Conservation (phyloP, 441 rosid species). For the Syzygium malaccense region DNA sequence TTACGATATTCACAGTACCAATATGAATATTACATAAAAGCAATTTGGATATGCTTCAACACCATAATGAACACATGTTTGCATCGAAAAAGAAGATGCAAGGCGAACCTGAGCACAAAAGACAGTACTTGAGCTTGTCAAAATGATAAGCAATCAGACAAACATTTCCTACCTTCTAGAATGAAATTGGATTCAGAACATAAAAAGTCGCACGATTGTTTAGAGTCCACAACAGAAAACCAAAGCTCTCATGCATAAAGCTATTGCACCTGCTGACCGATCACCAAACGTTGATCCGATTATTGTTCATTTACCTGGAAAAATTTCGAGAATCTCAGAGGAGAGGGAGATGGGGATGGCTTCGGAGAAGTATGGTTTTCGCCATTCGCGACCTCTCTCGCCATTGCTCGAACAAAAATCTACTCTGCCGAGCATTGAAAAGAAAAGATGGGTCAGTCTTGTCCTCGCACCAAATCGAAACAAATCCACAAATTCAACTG, state of each 20-base stretch:
- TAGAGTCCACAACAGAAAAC: neutral
- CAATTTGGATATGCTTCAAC: neutral
- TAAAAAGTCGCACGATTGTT: neutral
- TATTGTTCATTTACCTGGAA: constrained; percentile 48
- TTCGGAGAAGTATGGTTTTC: constrained; percentile 47
- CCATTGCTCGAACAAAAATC: constrained; percentile 53
- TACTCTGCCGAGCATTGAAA: neutral
- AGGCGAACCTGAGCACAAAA: neutral
- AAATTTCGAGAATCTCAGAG: constrained; percentile 85
- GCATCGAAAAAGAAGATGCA: neutral
- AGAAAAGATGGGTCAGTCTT: neutral
- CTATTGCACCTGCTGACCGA: neutral
- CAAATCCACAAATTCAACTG: neutral
- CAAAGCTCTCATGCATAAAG: neutral
- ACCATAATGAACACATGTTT: neutral
- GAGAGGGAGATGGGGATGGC: constrained; percentile 88
- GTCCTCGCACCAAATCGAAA: neutral
- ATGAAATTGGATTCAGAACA: neutral
- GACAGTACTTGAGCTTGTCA: neutral
- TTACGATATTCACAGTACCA: neutral
- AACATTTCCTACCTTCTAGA: neutral
- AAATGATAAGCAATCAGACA: neutral
- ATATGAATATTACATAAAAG: neutral
- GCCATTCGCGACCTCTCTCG: constrained; percentile 40
- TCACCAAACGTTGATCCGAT: neutral